Evolutionary conservation across 1,284 basidiomycete species (phyloP).

Genomic region (Boletus sp.): DNA sequence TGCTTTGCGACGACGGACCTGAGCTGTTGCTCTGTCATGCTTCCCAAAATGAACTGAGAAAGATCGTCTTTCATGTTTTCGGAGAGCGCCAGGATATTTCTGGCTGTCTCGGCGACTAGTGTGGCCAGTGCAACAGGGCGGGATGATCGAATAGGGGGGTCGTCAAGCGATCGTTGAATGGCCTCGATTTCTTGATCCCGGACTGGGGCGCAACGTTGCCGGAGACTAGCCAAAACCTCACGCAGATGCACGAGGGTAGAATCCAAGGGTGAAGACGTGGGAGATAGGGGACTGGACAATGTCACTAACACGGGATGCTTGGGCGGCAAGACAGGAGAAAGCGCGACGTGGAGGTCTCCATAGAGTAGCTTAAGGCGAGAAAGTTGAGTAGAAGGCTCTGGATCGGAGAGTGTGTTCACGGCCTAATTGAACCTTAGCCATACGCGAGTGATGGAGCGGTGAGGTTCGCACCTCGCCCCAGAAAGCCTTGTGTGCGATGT

Average conservation of each 20-base stretch:
- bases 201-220: slow-evolving; percentile 60
- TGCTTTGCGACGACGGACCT: slow-evolving; percentile 43
- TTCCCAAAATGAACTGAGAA: slow-evolving; percentile 52
- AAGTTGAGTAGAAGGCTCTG: slow-evolving; percentile 43
- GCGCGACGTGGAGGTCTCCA: slow-evolving; percentile 45
- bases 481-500: slow-evolving; percentile 57
- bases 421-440: slow-evolving; percentile 36
- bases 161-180: slow-evolving; percentile 40
- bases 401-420: slow-evolving; percentile 40
- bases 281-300: slow-evolving; percentile 54
- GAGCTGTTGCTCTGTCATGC: slow-evolving; percentile 60
- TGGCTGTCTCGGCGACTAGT: slow-evolving; percentile 44
- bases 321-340: slow-evolving; percentile 52
- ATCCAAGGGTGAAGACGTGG: slow-evolving; percentile 61
- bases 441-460: slow-evolving; percentile 1
- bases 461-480: slow-evolving; percentile 59
- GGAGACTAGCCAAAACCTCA: slow-evolving; percentile 47
- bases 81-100: slow-evolving; percentile 45
- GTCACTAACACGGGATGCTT: slow-evolving; percentile 44
- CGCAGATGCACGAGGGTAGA: slow-evolving; percentile 49
- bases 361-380: slow-evolving; percentile 52
- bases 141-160: slow-evolving; percentile 24
- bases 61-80: slow-evolving; percentile 64
- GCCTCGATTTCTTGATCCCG: slow-evolving; percentile 52
- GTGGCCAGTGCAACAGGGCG: slow-evolving; percentile 32